These are phyloP conservation scores for Lumnitzera littorea DNA, from an alignment of 345 rosid genomes.

Conservation along the genomic window DNA sequence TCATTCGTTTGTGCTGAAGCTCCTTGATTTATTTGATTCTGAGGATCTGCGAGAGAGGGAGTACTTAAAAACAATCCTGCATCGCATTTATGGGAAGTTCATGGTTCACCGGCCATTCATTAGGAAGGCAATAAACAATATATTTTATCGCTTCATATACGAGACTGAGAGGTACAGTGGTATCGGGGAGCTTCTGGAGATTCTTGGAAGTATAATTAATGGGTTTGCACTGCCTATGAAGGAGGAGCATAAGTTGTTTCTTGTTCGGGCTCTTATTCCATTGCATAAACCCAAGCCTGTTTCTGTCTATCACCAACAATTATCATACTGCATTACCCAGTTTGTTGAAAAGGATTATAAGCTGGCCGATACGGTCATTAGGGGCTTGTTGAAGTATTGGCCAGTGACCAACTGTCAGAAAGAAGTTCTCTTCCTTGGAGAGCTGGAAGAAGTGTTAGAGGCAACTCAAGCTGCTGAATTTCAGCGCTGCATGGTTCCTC, in stretches of 20 bases:
- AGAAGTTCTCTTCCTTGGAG: slow-evolving; percentile 36
- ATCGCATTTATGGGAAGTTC: slow-evolving; percentile 33
- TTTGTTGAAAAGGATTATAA: slow-evolving; percentile 37
- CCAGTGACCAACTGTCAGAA: slow-evolving; percentile 33
- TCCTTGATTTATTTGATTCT: slow-evolving; percentile 31
- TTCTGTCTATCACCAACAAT: slow-evolving; percentile 26
- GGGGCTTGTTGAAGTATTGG: slow-evolving; percentile 36
- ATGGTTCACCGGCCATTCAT: slow-evolving; percentile 37
- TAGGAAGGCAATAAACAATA: slow-evolving; percentile 33
- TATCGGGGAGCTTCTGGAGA: slow-evolving; percentile 30
- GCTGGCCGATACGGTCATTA: slow-evolving; percentile 31
- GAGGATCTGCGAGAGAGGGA: slow-evolving; percentile 35
- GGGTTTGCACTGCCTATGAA: slow-evolving; percentile 37
- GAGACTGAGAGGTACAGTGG: slow-evolving; percentile 36
- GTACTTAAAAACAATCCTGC: slow-evolving; percentile 33
- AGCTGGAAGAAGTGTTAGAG: slow-evolving; percentile 35
- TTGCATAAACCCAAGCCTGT: slow-evolving; percentile 30
- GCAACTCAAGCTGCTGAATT: slow-evolving; percentile 33
- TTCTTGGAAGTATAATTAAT: slow-evolving; percentile 33
- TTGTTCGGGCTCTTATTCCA: slow-evolving; percentile 31
- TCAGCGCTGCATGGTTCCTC: slow-evolving; percentile 32
- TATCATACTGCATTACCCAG: slow-evolving; percentile 31
- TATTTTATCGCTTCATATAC: slow-evolving; percentile 29
- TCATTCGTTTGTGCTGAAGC: slow-evolving; percentile 33
- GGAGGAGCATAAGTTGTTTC: slow-evolving; percentile 34